Evolutionary conservation across 164 flowering plant species (phyloP).

Genomic region (Magnolia officinalis): DNA sequence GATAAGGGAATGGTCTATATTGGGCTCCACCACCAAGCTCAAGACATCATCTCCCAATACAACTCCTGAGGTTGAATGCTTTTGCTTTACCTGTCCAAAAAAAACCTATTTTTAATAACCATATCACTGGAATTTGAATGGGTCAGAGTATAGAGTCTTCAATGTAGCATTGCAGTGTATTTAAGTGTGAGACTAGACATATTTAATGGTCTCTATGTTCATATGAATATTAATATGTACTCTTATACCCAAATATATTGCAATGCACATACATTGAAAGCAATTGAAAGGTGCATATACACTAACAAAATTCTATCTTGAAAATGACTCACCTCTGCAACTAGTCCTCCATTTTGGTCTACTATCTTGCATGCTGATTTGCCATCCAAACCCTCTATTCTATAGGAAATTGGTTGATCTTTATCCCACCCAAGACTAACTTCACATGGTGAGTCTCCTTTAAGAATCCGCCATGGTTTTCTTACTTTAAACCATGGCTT

Average conservation of each 20-base stretch:
- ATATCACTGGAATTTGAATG: not conserved
- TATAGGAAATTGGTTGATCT: conserved; percentile 12
- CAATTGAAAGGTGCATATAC: too few species aligned
- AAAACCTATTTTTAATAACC: not conserved
- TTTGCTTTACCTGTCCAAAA: conserved; percentile 39
- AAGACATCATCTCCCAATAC: conserved; percentile 61
- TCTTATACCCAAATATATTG: too few species aligned
- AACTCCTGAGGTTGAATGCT: conserved; percentile 43
- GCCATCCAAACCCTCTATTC: conserved; percentile 15
- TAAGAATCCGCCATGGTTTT: conserved; percentile 14
- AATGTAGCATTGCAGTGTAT: too few species aligned
- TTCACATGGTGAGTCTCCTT: conserved; percentile 15
- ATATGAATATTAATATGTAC: not conserved
- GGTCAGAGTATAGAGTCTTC: not conserved
- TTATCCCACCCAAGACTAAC: conserved; percentile 16
- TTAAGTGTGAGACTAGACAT: not conserved
- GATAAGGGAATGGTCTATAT: conserved; percentile 33
- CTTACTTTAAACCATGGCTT: conserved; percentile 41
- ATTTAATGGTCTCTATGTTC: not conserved
- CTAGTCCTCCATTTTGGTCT: conserved; percentile 16
- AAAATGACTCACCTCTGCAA: conserved; percentile 49
- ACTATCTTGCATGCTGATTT: conserved; percentile 27
- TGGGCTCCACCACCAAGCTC: conserved; percentile 44
- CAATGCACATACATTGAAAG: too few species aligned
- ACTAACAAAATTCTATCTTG: too few species aligned